A percentile compares a stretch with the other conserved stretches of the same genome.
Conservation (phyloP, 2,329 filamentous ascomycete genomes). For the Didymella lethalis region DNA sequence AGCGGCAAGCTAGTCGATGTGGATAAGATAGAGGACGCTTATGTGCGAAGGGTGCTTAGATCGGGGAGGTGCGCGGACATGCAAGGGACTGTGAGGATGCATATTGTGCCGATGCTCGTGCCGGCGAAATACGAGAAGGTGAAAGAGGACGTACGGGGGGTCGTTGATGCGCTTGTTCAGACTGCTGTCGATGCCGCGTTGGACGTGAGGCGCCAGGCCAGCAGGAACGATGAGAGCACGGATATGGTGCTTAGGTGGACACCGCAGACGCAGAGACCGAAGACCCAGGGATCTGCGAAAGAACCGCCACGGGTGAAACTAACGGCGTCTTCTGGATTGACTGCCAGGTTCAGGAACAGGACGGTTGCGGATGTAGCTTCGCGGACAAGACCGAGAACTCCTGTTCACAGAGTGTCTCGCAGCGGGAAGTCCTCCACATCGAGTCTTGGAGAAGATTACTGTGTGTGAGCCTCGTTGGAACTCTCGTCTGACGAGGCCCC, state of each 20-base stretch:
- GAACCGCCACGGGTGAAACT: not conserved
- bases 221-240: not conserved
- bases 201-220: not conserved
- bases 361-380: not conserved
- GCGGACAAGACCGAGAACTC: conserved; percentile 6
- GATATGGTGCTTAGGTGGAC: not conserved
- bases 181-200: conserved; percentile 9
- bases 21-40: conserved; percentile 2
- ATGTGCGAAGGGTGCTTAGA: conserved; percentile 13
- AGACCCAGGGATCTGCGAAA: not conserved
- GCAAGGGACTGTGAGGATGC: conserved; percentile 40
- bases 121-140: conserved; percentile 41
- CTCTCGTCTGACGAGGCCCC: not conserved
- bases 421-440: not conserved
- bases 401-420: not conserved
- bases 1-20: conserved; percentile 33
- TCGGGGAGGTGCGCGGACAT: conserved; percentile 21
- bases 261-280: not conserved
- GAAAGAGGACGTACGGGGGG: conserved; percentile 6
- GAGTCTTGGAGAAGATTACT: not conserved
- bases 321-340: not conserved
- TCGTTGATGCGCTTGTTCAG: conserved; percentile 12
- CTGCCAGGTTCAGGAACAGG: not conserved
- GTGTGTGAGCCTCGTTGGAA: not conserved
- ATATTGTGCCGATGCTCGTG: conserved; percentile 32